Evolutionary conservation across 2,329 filamentous ascomycete genomes (phyloP).

Genomic region (Diaporthe ilicicola): DNA sequence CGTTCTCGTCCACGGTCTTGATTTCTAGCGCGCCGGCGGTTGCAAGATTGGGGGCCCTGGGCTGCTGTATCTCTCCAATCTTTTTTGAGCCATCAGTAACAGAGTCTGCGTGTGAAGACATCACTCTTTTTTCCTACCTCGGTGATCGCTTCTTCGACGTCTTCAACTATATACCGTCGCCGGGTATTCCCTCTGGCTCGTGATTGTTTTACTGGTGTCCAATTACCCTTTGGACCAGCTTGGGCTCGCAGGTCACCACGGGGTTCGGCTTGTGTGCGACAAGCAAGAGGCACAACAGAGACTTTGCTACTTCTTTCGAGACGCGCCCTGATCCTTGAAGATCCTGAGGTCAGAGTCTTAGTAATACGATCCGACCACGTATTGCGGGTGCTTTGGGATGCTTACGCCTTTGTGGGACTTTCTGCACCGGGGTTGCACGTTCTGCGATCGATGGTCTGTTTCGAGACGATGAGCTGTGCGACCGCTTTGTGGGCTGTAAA

Average conservation of each 20-base stretch:
- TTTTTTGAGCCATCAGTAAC: neutral
- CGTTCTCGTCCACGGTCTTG: neutral
- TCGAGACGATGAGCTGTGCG: neutral
- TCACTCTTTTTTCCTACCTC: neutral
- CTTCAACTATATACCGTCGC: neutral
- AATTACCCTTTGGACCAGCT: neutral
- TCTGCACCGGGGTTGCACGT: neutral
- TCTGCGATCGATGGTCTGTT: neutral
- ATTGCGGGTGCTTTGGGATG: neutral
- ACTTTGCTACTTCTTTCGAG: slow-evolving; percentile 12
- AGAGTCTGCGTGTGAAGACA: neutral
- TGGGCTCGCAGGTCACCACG: neutral
- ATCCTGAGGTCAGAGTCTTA: neutral
- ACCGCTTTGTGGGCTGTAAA: neutral
- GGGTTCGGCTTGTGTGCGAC: neutral
- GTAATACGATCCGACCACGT: neutral
- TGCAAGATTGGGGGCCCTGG: neutral
- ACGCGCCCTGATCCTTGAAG: neutral
- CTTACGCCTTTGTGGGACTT: neutral
- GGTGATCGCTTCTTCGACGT: neutral
- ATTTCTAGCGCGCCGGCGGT: neutral
- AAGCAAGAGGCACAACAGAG: slow-evolving; percentile 21
- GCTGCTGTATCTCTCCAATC: neutral
- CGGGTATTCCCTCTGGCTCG: neutral
- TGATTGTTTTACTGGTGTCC: neutral